Base-by-base conservation (phyloP, 1,284 basidiomycete species). In the Tetrapyrgos nigripes region DNA sequence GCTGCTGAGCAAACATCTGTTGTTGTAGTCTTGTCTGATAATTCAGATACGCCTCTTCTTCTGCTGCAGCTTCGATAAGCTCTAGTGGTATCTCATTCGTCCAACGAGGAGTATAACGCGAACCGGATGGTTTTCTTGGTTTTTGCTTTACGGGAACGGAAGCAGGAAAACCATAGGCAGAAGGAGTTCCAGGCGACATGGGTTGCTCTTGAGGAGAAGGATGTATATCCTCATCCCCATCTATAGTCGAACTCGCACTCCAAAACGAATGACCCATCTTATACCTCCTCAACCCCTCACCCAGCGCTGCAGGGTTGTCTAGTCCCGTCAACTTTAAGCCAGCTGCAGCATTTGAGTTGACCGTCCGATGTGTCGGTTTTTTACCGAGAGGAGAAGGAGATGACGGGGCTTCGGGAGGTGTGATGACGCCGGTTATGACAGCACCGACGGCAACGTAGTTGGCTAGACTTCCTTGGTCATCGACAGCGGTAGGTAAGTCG, bases 391-490 rank as follows among this genome's bases (percentile, higher is more conserved):
- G 14, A 27, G 55, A 3, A 9, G 31, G 13, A 40, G 14, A 26
- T 23, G 24, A 23, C 4, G 48, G 19, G 17, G 24, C n/a, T 23
- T 47, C 28, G 13, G 28, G 29, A 26, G 27, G 67, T 17, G 37
- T 40, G 5, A 40, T n/a, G 37, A 40, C 37, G 17, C 37, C 37
- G 19, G 37, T 40, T 5, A 40, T 40, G 37, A 40, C 37, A 40
- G 37, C 31, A 11, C 58, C 60, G 4, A 83, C 87, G 45, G 90
- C 87, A 59, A 98, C 87, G 73, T 97, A 98, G 78, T 99, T 99
- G 64, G 97, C 95, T 53, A 99, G 80, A 31, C 92, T 93, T 29
- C 97, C 97, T 68, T 97, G 93, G 66, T 96, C 94, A 71, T 98
- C 96, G 29, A 96, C 94, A 1, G 96, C 94, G 1, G 93, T 93